Percentiles rank a stretch among this genome's conserved stretches.
phyloP scores from a whole-genome alignment of 2,329 filamentous ascomycete genomes.

The Aspergillus ibericus region DNA sequence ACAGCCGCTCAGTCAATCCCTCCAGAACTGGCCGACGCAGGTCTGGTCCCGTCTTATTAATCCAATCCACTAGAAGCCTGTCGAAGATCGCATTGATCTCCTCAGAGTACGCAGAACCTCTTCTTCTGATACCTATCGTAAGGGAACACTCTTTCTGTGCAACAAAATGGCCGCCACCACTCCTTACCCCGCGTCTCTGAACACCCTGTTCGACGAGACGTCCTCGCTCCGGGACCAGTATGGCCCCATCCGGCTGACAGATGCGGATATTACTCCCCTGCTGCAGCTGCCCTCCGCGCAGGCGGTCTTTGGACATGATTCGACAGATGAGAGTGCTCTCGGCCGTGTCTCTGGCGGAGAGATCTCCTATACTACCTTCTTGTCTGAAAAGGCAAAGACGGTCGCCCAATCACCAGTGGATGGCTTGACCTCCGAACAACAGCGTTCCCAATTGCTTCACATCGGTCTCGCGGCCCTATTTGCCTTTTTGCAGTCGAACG shows the following conservation, averaged over 20 bases:
- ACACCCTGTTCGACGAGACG: slow-evolving; percentile 34
- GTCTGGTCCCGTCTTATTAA: neutral
- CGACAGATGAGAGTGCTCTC: slow-evolving; percentile 27
- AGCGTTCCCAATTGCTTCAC: slow-evolving; percentile 47
- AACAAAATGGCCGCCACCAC: slow-evolving; percentile 28
- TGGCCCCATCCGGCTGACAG: slow-evolving; percentile 37
- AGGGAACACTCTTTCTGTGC: neutral
- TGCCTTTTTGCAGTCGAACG: slow-evolving; percentile 80
- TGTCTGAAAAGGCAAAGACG: slow-evolving; percentile 35
- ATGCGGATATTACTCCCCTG: slow-evolving; percentile 33
- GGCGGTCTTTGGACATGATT: slow-evolving; percentile 40
- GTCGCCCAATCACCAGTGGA: slow-evolving; percentile 20
- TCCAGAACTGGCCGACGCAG: neutral
- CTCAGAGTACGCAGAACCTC: neutral
- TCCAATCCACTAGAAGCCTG: neutral
- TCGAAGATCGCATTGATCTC: neutral
- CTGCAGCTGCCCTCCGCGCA: slow-evolving; percentile 40
- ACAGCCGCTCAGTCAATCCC: neutral
- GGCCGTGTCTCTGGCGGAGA: slow-evolving; percentile 32
- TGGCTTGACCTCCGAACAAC: slow-evolving; percentile 27
- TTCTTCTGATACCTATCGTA: neutral
- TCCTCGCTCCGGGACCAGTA: slow-evolving; percentile 31
- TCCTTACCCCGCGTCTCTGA: slow-evolving; percentile 29
- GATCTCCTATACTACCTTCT: slow-evolving; percentile 39
- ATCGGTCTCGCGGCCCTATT: slow-evolving; percentile 70